phyloP scores from a whole-genome alignment of 495 filamentous ascomycete genomes.

The Neurospora sp. region DNA sequence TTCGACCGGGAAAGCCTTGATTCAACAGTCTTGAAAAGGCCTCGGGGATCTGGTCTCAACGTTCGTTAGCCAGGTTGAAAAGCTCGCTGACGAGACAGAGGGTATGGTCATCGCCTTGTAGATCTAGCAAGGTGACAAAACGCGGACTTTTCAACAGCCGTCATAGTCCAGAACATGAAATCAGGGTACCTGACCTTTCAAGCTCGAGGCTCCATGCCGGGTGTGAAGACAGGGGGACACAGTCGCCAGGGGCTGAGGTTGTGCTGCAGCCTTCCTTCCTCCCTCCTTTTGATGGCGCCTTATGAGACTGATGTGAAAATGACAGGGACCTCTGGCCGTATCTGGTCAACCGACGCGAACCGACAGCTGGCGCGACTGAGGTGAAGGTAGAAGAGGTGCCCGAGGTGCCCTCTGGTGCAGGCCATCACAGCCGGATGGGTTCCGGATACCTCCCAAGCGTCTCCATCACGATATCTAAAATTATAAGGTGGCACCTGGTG shows the following conservation, averaged over 20 bases:
- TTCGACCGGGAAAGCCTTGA: background rate
- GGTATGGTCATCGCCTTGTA: background rate
- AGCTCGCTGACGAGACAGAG: background rate
- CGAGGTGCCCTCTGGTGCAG: background rate
- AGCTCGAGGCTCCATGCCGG: background rate
- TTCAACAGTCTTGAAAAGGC: background rate
- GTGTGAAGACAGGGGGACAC: background rate
- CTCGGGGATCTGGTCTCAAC: background rate
- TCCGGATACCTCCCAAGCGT: background rate
- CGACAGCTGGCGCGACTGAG: background rate
- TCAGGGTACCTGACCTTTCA: background rate
- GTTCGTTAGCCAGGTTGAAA: background rate
- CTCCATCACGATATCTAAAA: background rate
- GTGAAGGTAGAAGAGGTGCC: background rate
- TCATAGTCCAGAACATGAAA: background rate
- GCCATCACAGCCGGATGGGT: background rate
- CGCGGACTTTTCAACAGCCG: background rate
- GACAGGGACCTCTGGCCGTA: background rate
- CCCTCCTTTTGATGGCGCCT: background rate
- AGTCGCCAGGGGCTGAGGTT: background rate
- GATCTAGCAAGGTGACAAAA: background rate
- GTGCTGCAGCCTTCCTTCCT: background rate
- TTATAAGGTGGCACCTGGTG: background rate
- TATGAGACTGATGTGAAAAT: background rate
- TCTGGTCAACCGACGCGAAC: background rate